Base-by-base conservation (phyloP, 2,329 filamentous ascomycete species). In the Ophiostoma australiae region DNA sequence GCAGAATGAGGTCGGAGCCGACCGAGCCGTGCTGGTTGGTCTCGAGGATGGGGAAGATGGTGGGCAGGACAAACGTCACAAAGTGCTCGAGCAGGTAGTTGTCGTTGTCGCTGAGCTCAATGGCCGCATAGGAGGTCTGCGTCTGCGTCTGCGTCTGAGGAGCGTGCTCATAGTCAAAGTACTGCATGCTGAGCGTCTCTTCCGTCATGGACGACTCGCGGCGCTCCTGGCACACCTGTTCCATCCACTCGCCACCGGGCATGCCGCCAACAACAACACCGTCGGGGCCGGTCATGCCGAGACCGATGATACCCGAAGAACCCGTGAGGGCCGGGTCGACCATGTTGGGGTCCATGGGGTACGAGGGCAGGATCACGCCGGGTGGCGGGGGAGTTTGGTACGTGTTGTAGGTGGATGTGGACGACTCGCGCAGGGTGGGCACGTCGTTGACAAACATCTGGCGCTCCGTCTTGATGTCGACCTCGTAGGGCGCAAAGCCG, bases 381-480 rank as follows among this genome's bases (percentile, higher is more conserved):
- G 89, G 83, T 33, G 90, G 88, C 39, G 92, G 91, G 20, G 93
- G 93, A 31, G 90, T 89, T 76, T 92, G 90, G 79, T 89, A 95
- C n/a, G 92, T 94, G 85, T 90, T 97, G 81, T 97, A 97, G 33
- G 93, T 97, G 0, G 94, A 96, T 52, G 93, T 90, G 41, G 92
- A 92, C 15, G 93, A 97, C 80, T 97, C 94, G 75, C 89, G 86
- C 72, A 94, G 84, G 17, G 93, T 91, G 4, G 92, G 93, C 71
- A 97, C 86, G 78, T 97, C 92, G 77, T 97, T 93, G 80, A 97
- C 89, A 80, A 92, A 97, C 84, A 96, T 93, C 76, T 97, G 93
- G 74, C 92, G 87, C 82, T 97, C 94, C 0, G 94, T 97, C 85
- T 94, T 97, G 83, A 98, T 91, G 79, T 97, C 94, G 73, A 97